Base-by-base conservation (phyloP, 2,329 filamentous ascomycete species). In the Aspergillus ochraceoroseus region DNA sequence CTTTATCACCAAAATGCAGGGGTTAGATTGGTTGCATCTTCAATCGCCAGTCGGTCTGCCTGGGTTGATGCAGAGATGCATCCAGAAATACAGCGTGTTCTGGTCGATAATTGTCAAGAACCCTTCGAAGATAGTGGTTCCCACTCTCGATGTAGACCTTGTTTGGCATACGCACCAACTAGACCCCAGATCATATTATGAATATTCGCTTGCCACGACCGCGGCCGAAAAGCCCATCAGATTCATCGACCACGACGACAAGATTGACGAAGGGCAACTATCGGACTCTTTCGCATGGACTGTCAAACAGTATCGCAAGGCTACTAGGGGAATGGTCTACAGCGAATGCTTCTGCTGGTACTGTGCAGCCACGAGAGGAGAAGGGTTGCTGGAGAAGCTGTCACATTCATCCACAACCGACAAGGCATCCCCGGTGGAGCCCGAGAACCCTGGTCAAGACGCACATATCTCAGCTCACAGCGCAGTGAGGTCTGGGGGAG, bases 231-330 rank as follows among this genome's bases (percentile, higher is more conserved):
- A 32, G 29, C 29, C 29, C 3, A 7, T 18, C 8, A n/a, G 12
- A 18, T 86, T 87, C 55, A 75, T 90, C 49, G 80, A 89, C 56
- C 87, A 94, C 56, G 82, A 92, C 59, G 87, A 94, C 68, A 90
- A 90, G 63, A 79, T 94, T n/a, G 79, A 82, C 31, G 82, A 88
- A 54, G 68, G 67, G 7, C 72, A 71, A 32, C 72, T 92, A 3
- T 76, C 76, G 26, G 67, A 70, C 1, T 70, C 73, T 2, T 90
- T 90, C 54, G 77, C 81, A 56, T 85, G 77, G 75, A 94, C 86
- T 0, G 78, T 75, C 54, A 82, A 80, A 51, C 66, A 62, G 1
- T 92, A 89, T 57, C 77, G 85, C 19, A 29, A 38, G 17, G 35
- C 18, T 13, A 41, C 38, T 12, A 14, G 14, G 13, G 38, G 38